phyloP scores from a whole-genome alignment of 495 filamentous ascomycete species.

The Zalerion maritima region DNA sequence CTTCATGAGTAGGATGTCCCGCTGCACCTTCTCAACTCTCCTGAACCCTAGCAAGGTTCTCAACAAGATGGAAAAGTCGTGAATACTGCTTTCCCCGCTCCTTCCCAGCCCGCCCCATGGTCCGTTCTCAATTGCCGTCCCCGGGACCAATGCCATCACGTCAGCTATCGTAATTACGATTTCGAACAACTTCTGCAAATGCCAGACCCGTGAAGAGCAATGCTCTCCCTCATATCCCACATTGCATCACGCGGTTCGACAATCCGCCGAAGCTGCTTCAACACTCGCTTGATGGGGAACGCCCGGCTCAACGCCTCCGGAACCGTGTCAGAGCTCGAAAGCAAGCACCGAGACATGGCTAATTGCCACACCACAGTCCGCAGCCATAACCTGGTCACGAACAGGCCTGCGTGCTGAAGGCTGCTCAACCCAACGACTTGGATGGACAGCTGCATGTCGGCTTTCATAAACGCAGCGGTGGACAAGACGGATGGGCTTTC shows the following conservation, averaged over 20 bases:
- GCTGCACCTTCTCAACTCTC: too few relatives aligned
- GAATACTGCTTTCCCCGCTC: too few relatives aligned
- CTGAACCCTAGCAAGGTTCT: too few relatives aligned
- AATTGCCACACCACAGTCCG: constrained; percentile 6
- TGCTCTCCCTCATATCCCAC: too few relatives aligned
- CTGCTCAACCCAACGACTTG: constrained; percentile 1
- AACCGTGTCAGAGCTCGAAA: constrained; percentile 1
- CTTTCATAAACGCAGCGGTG: too few relatives aligned
- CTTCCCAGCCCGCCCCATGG: too few relatives aligned
- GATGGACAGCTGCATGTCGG: too few relatives aligned
- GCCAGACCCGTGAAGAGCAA: constrained; percentile 3
- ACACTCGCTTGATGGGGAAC: constrained; percentile 3
- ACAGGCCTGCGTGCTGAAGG: constrained; percentile 5
- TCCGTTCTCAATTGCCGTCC: too few relatives aligned
- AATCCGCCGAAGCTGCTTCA: constrained; percentile 3
- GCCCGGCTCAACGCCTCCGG: constrained; percentile 2
- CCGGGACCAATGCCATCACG: constrained; percentile 7
- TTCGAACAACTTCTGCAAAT: constrained; percentile 7
- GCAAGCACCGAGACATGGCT: constrained; percentile 2
- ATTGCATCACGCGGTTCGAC: constrained; percentile 1
- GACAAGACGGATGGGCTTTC: too few relatives aligned
- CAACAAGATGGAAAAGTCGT: too few relatives aligned
- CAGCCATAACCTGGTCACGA: constrained; percentile 7
- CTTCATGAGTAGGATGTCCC: too few relatives aligned
- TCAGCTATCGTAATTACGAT: constrained; percentile 5